A percentile compares a stretch with the other conserved stretches of the same genome.
Conservation (phyloP, 345 rosid genomes). For the Nasturtium officinale region DNA sequence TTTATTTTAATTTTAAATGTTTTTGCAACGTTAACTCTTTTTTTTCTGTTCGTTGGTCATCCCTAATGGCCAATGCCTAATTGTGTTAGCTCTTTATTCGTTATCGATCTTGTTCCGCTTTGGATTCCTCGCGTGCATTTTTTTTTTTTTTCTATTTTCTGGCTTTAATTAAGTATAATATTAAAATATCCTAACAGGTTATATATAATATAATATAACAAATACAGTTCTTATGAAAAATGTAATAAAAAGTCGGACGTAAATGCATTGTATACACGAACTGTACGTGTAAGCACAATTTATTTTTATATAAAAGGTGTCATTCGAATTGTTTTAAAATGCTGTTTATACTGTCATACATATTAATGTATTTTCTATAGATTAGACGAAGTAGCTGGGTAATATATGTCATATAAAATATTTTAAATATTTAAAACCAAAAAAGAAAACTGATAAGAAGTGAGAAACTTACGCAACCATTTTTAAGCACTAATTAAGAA, state of each 20-base stretch:
- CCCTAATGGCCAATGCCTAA: background rate
- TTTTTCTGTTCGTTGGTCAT: background rate
- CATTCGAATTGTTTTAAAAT: background rate
- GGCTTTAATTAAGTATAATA: background rate
- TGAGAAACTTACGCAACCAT: background rate
- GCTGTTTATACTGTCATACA: too few relatives aligned
- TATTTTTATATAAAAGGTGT: background rate
- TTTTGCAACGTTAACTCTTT: slow-evolving; percentile 36
- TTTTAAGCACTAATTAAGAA: background rate
- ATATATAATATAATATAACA: background rate
- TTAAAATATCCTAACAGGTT: background rate
- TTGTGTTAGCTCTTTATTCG: slow-evolving; percentile 18
- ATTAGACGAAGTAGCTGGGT: too few relatives aligned
- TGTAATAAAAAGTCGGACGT: too few relatives aligned
- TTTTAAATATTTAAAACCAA: too few relatives aligned
- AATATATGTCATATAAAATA: too few relatives aligned
- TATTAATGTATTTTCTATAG: too few relatives aligned
- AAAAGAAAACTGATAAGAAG: too few relatives aligned
- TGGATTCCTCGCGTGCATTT: slow-evolving; percentile 33
- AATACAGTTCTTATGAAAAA: background rate
- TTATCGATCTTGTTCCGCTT: slow-evolving; percentile 14
- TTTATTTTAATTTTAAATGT: background rate
- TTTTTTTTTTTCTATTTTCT: slow-evolving; percentile 1
- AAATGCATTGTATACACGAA: background rate
- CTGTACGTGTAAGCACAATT: background rate